Evolutionary conservation across 176 grass and related monocot genomes (phyloP).

Genomic region (Cocos nucifera): DNA sequence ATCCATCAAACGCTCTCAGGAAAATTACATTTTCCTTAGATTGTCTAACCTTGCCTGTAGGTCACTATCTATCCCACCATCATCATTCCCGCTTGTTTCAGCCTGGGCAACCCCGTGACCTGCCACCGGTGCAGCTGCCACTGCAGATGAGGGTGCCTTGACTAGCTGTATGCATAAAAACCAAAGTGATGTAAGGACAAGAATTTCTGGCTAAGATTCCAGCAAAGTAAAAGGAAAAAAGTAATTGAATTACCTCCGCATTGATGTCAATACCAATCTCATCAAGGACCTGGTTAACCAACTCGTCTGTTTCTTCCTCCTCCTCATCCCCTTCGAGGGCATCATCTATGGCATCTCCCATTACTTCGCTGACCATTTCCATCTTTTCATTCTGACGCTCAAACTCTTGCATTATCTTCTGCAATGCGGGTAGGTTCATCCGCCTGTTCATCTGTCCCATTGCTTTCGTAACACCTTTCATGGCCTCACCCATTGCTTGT

Average conservation of each 20-base stretch:
- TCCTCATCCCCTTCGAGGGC: slow-evolving; percentile 62
- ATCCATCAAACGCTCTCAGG: neutral
- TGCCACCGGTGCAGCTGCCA: slow-evolving; percentile 24
- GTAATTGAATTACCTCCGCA: slow-evolving; percentile 37
- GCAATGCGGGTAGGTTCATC: slow-evolving; percentile 60
- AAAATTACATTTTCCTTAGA: slow-evolving; percentile 64
- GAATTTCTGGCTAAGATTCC: too few relatives aligned
- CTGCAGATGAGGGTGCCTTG: slow-evolving; percentile 37
- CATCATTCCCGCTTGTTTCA: slow-evolving; percentile 38
- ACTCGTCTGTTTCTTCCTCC: slow-evolving; percentile 72
- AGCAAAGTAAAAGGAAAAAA: neutral
- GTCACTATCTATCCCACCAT: slow-evolving; percentile 55
- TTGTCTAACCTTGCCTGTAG: slow-evolving; percentile 65
- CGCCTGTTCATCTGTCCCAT: slow-evolving; percentile 72
- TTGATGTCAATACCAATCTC: slow-evolving; percentile 78
- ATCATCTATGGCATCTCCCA: slow-evolving; percentile 69
- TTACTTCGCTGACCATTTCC: slow-evolving; percentile 60
- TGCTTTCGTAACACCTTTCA: slow-evolving; percentile 75
- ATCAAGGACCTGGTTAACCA: slow-evolving; percentile 68
- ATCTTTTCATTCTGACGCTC: slow-evolving; percentile 77
- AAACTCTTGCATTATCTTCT: slow-evolving; percentile 68
- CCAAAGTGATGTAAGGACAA: too few relatives aligned
- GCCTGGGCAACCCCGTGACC: slow-evolving; percentile 40
- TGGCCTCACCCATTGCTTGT: slow-evolving; percentile 85
- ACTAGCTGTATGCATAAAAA: slow-evolving; percentile 33